A percentile compares a stretch with the other conserved stretches of the same genome.
Conservation (phyloP, 2,329 filamentous ascomycete species). For the Calonectria hawksworthii region DNA sequence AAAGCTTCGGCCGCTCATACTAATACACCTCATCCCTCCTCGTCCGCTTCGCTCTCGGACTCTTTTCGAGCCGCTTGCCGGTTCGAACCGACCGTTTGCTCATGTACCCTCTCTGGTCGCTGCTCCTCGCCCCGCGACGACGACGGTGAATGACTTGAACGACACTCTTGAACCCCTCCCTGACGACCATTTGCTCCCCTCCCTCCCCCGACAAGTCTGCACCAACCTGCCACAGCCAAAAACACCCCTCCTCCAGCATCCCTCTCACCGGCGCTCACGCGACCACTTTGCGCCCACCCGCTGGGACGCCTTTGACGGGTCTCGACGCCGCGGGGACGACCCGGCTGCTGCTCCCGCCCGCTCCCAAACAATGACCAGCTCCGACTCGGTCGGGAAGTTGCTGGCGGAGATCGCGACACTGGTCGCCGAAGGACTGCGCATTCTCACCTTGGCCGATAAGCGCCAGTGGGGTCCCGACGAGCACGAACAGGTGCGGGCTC, state of each 20-base stretch:
- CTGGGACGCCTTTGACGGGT: slow-evolving; percentile 19
- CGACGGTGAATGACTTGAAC: slow-evolving; percentile 40
- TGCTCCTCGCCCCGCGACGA: slow-evolving; percentile 46
- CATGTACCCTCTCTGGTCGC: slow-evolving; percentile 44
- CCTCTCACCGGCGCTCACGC: slow-evolving; percentile 21
- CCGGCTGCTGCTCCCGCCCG: slow-evolving; percentile 18
- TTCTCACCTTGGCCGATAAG: slow-evolving; percentile 70
- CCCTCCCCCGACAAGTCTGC: not conserved
- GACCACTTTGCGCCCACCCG: slow-evolving; percentile 32
- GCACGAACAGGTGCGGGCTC: slow-evolving; percentile 69
- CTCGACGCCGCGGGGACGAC: slow-evolving; percentile 10
- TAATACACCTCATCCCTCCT: slow-evolving; percentile 26
- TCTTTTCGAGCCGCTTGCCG: slow-evolving; percentile 31
- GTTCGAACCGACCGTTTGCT: slow-evolving; percentile 40
- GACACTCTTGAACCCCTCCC: slow-evolving; percentile 17
- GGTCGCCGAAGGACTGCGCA: slow-evolving; percentile 66
- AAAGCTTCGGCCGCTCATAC: slow-evolving; percentile 23
- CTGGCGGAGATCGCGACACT: slow-evolving; percentile 70
- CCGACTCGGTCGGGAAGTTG: slow-evolving; percentile 69
- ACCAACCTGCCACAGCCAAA: not conserved
- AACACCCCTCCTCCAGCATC: slow-evolving; percentile 1
- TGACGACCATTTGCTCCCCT: not conserved
- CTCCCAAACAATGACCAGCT: slow-evolving; percentile 52
- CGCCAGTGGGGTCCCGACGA: slow-evolving; percentile 71
- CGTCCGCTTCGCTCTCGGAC: slow-evolving; percentile 27